phyloP scores from a whole-genome alignment of 2,329 filamentous ascomycete species.

The Aspergillus piperis region DNA sequence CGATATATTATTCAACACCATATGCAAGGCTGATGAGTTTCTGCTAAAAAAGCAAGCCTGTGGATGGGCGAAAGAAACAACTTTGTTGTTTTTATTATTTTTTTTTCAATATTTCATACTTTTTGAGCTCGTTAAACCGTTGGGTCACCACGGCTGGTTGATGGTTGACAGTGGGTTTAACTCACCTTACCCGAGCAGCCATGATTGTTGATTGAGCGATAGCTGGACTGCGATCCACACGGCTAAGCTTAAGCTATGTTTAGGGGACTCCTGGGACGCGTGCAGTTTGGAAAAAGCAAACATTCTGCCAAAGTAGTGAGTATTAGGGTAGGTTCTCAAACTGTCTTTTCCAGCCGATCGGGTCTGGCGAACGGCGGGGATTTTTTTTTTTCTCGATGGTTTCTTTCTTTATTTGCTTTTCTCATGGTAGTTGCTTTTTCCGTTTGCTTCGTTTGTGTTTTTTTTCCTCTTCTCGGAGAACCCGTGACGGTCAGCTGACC shows the following conservation, averaged over 20 bases:
- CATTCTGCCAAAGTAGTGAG: slow-evolving; percentile 1
- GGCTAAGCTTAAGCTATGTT: slow-evolving; percentile 32
- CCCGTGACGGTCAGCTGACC: neutral
- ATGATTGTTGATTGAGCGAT: neutral
- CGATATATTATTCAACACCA: slow-evolving; percentile 13
- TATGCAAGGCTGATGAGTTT: slow-evolving; percentile 7
- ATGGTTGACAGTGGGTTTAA: slow-evolving; percentile 15
- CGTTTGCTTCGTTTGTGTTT: neutral
- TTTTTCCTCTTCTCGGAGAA: neutral
- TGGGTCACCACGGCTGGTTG: slow-evolving; percentile 5
- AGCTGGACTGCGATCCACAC: slow-evolving; percentile 19
- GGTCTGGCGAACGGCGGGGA: slow-evolving; percentile 19
- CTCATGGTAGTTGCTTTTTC: no score
- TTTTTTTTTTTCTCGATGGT: neutral
- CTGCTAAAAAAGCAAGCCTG: slow-evolving; percentile 19
- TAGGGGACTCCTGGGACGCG: slow-evolving; percentile 20
- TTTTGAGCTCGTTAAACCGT: neutral
- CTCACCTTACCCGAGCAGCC: slow-evolving; percentile 13
- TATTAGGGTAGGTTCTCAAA: slow-evolving; percentile 7
- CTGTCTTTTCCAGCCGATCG: slow-evolving; percentile 13
- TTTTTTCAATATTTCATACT: neutral
- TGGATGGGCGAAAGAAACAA: slow-evolving; percentile 1
- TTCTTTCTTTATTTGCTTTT: neutral
- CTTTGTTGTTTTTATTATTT: no score
- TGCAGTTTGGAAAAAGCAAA: slow-evolving; percentile 28